phyloP scores from a whole-genome alignment of 2,329 filamentous ascomycete genomes.

The Neurospora crassa region DNA sequence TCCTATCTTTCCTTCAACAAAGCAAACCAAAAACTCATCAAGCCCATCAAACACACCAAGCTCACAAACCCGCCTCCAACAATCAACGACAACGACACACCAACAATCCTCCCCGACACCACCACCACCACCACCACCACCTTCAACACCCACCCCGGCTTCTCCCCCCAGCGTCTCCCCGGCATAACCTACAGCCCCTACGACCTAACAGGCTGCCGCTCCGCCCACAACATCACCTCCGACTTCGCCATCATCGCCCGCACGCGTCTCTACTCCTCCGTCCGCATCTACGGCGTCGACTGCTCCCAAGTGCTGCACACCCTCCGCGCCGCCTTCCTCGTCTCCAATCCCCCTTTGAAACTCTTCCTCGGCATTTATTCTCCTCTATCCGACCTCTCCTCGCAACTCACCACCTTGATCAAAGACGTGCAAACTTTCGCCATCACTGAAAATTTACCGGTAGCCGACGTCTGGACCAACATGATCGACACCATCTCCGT shows the following conservation, averaged over 20 bases:
- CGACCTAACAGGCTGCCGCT: slow-evolving; percentile 55
- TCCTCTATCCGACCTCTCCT: slow-evolving; percentile 44
- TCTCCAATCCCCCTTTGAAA: slow-evolving; percentile 39
- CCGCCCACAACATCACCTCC: slow-evolving; percentile 46
- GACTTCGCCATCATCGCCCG: slow-evolving; percentile 49
- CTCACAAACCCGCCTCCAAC: background rate
- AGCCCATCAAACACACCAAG: background rate
- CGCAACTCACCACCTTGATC: slow-evolving; percentile 53
- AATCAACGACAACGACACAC: background rate
- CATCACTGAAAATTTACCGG: slow-evolving; percentile 23
- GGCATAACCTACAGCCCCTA: slow-evolving; percentile 42
- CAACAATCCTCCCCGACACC: background rate
- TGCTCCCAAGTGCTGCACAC: slow-evolving; percentile 62
- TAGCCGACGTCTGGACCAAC: slow-evolving; percentile 40
- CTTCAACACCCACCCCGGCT: background rate
- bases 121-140: background rate
- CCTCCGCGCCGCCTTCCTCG: slow-evolving; percentile 51
- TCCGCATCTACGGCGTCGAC: slow-evolving; percentile 74
- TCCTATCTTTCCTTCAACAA: background rate
- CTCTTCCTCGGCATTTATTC: slow-evolving; percentile 69
- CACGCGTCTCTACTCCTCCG: slow-evolving; percentile 41
- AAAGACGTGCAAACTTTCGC: slow-evolving; percentile 34
- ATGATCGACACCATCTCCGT: slow-evolving; percentile 62
- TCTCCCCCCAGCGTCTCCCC: background rate
- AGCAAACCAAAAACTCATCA: background rate